phyloP scores from a whole-genome alignment of 2,329 filamentous ascomycete species.

The Paraconiothyrium brasiliense region DNA sequence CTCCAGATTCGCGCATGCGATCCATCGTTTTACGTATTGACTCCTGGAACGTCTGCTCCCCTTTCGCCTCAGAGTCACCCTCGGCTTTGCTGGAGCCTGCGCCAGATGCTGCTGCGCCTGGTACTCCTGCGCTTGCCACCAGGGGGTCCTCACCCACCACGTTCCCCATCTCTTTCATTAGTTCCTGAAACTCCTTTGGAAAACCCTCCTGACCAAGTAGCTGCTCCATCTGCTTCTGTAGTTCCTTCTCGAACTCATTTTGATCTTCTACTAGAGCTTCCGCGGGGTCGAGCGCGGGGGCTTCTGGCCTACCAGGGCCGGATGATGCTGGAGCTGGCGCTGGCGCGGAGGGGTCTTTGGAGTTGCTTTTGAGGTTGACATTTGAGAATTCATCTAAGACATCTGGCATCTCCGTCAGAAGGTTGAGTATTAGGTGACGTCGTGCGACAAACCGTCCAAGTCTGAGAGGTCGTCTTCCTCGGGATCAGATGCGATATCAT shows the following conservation, averaged over 20 bases:
- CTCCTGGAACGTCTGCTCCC: constrained; percentile 83
- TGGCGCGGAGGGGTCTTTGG: constrained; percentile 51
- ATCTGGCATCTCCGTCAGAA: constrained; percentile 62
- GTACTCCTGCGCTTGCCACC: constrained; percentile 30
- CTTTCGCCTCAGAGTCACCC: constrained; percentile 43
- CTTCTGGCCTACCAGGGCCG: constrained; percentile 47
- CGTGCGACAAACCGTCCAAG: constrained; percentile 73
- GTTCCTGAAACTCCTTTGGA: constrained; percentile 79
- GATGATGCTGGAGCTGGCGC: constrained; percentile 50
- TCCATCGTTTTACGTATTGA: constrained; percentile 95
- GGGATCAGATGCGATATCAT: constrained; percentile 74
- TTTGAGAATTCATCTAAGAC: constrained; percentile 91
- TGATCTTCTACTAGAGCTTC: constrained; percentile 43
- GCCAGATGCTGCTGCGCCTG: constrained; percentile 39
- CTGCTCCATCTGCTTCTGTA: constrained; percentile 91
- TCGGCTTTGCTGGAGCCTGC: constrained; percentile 27
- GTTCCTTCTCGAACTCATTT: constrained; percentile 83
- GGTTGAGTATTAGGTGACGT: background rate
- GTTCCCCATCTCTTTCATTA: constrained; percentile 74
- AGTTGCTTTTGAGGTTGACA: constrained; percentile 61
- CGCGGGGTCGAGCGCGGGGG: constrained; percentile 32
- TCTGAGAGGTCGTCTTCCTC: constrained; percentile 94
- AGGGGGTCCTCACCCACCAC: constrained; percentile 46
- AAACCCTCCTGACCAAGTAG: constrained; percentile 79
- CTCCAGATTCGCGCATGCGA: constrained; percentile 89